phyloP scores from a whole-genome alignment of 1,284 basidiomycete genomes.

The Fomitiporia mediterranea region DNA sequence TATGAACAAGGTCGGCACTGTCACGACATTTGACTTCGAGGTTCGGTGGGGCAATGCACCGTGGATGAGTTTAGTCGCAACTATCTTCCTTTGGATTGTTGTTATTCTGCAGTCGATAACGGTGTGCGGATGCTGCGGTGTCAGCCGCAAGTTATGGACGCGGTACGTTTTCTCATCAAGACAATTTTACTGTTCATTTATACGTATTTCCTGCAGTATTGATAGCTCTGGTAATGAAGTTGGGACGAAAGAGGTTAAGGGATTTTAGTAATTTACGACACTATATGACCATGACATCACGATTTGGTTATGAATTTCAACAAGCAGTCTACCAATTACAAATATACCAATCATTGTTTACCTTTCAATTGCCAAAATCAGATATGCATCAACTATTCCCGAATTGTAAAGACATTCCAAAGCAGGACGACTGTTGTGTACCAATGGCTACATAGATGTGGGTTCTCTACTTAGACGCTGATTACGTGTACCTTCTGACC shows the following conservation, averaged over 20 bases:
- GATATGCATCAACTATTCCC: too few species aligned
- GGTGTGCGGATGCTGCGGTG: constrained; percentile 65
- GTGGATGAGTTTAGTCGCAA: constrained; percentile 61
- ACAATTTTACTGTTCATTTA: neutral
- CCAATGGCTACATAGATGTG: too few species aligned
- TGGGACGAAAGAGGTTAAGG: neutral
- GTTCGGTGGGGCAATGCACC: constrained; percentile 61
- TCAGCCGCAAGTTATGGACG: constrained; percentile 34
- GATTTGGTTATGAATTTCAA: too few species aligned
- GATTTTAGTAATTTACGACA: too few species aligned
- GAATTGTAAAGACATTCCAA: too few species aligned
- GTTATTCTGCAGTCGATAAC: constrained; percentile 56
- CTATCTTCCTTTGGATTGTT: constrained; percentile 53
- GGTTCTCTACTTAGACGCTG: too few species aligned
- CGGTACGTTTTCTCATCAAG: constrained; percentile 5
- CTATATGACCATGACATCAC: too few species aligned
- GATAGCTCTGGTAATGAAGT: neutral
- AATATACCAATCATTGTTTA: too few species aligned
- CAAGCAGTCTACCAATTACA: too few species aligned
- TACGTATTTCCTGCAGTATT: neutral
- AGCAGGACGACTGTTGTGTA: too few species aligned
- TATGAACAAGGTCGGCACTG: constrained; percentile 36
- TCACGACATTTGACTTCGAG: constrained; percentile 40
- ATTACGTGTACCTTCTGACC: too few species aligned
- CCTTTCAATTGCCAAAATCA: too few species aligned